Base-by-base conservation (phyloP, 441 rosid genomes). In the Arabidopsis lyrata region DNA sequence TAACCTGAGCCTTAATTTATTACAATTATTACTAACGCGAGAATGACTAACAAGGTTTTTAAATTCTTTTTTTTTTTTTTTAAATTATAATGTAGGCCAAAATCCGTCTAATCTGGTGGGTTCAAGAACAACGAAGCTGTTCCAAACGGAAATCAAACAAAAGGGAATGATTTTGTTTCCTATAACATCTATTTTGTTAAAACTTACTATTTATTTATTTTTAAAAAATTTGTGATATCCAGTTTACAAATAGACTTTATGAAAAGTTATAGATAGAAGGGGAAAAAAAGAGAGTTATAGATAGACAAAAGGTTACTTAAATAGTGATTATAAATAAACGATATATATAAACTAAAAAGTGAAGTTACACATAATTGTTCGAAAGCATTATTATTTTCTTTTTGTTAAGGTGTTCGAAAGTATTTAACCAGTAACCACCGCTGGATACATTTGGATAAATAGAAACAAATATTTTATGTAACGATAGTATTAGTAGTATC, bases 11-110 rank as follows among this genome's bases (percentile, higher is more conserved):
- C 29, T 45, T 49, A 22, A 22, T 22, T 22, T 22, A 22, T 22
- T 42, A 73, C 52, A 65, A 65, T 38, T 61, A 56, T 36, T 56
- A 18, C 11, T 49, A 32, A 50, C 68, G 68, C 50, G 78, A 27
- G 31, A 57, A 61, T 60, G 72, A 31, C 39, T 38, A 36, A 49
- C 44, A 48, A 64, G 35, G 3, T 4, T 38, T 38, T 38, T 4
- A 3, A 29, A 3, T 5, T 29, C 2, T 24, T 0, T 29, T 4
- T 0, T 29, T 29, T 29, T 29, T 5, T 3, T 4, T n/a, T n/a
- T n/a, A n/a, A n/a, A 4, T 29, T 5, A 29, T 29, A 29, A 29
- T 29, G 6, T 29, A 4, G 31, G 31, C 31, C 31, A 29, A 29
- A 29, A 29, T 29, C 31, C 31, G 31, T 29, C 31, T 29, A 5